Conservation (phyloP, 1,139 yeast species). For the Kodamaea sp. region DNA sequence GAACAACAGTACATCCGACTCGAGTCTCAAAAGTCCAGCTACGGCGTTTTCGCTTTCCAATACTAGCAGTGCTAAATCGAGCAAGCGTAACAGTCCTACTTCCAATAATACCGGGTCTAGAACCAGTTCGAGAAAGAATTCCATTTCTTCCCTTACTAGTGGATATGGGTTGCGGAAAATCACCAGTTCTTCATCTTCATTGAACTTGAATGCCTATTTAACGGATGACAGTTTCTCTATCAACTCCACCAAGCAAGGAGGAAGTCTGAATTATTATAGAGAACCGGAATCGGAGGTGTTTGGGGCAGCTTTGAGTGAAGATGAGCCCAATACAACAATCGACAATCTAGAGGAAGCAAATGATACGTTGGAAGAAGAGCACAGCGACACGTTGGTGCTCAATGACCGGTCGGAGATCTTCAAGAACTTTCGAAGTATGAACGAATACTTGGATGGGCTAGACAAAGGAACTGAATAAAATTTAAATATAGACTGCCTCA, state of each 20-base stretch:
- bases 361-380: constrained; percentile 17
- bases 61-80: constrained; percentile 5
- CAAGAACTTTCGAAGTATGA: constrained; percentile 21
- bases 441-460: constrained; percentile 28
- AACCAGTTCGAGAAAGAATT: constrained; percentile 25
- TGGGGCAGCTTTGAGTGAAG: constrained; percentile 5
- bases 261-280: neutral
- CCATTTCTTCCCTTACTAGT: constrained; percentile 22
- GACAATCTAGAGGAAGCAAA: constrained; percentile 9
- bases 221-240: constrained; percentile 32
- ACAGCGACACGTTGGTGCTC: constrained; percentile 10
- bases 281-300: neutral
- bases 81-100: constrained; percentile 9
- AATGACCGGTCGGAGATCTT: constrained; percentile 9
- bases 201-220: constrained; percentile 46
- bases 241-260: neutral
- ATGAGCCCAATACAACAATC: neutral
- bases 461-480: too few species aligned
- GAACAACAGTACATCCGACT: constrained; percentile 2
- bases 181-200: constrained; percentile 44
- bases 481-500: too few species aligned
- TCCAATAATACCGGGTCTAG: constrained; percentile 7
- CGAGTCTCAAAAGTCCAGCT: constrained; percentile 6
- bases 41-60: constrained; percentile 1
- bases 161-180: constrained; percentile 34